These are phyloP conservation scores for Colletotrichum navitas DNA, from an alignment of 2,329 filamentous ascomycete genomes.

Conservation along the genomic window DNA sequence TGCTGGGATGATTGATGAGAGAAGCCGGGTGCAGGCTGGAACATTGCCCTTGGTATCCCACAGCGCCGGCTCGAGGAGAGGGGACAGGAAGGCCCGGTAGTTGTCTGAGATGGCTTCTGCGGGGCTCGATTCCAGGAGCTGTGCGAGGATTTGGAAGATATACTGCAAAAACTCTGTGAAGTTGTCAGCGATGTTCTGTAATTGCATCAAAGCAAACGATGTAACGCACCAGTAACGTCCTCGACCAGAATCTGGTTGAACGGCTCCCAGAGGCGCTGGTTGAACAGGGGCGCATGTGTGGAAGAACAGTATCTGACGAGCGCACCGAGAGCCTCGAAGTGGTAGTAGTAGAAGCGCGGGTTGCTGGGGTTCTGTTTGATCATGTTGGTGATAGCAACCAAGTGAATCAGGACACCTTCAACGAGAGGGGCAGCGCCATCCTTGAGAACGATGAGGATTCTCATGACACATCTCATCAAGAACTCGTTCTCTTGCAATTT, in stretches of 20 bases:
- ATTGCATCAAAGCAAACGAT: constrained; percentile 38
- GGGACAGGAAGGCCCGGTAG: constrained; percentile 82
- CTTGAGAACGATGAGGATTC: constrained; percentile 93
- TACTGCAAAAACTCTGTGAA: constrained; percentile 90
- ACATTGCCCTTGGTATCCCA: constrained; percentile 97
- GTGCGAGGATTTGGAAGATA: constrained; percentile 94
- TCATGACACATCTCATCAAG: constrained; percentile 98
- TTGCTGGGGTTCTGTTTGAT: constrained; percentile 97
- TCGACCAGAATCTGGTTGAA: constrained; percentile 85
- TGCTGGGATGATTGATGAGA: constrained; percentile 86
- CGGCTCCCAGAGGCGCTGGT: constrained; percentile 84
- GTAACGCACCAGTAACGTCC: constrained; percentile 77
- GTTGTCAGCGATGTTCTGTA: constrained; percentile 47
- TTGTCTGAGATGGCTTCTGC: constrained; percentile 81
- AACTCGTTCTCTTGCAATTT: constrained; percentile 99
- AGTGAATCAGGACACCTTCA: constrained; percentile 83
- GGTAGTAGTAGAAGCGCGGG: constrained; percentile 97
- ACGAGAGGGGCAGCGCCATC: constrained; percentile 81
- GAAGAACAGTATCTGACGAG: constrained; percentile 81
- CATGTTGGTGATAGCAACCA: constrained; percentile 89
- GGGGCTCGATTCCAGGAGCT: constrained; percentile 88
- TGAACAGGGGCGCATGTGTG: constrained; percentile 78
- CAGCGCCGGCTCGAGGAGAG: constrained; percentile 82
- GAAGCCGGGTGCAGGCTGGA: constrained; percentile 86
- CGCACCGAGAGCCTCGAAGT: constrained; percentile 94